phyloP scores from a whole-genome alignment of 23 red algal genomes.

The Porphyridium purpureum region DNA sequence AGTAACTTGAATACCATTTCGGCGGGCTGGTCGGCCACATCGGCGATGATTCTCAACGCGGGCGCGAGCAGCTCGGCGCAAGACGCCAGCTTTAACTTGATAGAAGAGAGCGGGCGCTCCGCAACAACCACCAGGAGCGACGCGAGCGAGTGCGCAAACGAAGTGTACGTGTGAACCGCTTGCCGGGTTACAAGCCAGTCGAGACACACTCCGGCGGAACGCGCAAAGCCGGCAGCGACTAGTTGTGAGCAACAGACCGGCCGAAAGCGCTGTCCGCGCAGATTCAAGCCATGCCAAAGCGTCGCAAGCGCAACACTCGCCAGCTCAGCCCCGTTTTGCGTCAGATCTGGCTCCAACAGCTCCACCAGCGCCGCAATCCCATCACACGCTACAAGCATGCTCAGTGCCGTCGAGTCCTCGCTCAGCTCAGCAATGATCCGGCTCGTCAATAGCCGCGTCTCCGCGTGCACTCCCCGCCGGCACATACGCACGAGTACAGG shows the following conservation, averaged over 20 bases:
- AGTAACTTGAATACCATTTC: no score
- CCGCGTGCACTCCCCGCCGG: constrained; percentile 6
- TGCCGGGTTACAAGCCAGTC: background rate
- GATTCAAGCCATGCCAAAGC: no score
- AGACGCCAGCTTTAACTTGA: no score
- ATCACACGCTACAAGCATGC: constrained; percentile 39
- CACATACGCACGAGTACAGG: constrained; percentile 38
- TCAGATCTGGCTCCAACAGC: no score
- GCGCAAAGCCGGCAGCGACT: background rate
- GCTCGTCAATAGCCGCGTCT: constrained; percentile 23
- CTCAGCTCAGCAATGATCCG: constrained; percentile 28
- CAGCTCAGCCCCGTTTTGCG: no score
- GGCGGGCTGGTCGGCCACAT: no score
- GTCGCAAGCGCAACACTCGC: no score
- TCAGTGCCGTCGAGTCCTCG: constrained; percentile 19
- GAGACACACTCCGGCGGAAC: background rate
- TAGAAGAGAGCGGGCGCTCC: no score
- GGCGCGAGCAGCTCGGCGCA: no score
- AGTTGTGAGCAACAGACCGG: background rate
- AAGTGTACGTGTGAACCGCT: background rate
- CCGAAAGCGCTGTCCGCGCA: background rate
- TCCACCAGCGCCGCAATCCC: constrained; percentile 48
- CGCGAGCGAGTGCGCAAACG: background rate
- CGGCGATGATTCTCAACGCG: no score
- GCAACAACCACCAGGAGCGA: no score